Conservation (phyloP, 257 asterid species). For the Solanum etuberosum region DNA sequence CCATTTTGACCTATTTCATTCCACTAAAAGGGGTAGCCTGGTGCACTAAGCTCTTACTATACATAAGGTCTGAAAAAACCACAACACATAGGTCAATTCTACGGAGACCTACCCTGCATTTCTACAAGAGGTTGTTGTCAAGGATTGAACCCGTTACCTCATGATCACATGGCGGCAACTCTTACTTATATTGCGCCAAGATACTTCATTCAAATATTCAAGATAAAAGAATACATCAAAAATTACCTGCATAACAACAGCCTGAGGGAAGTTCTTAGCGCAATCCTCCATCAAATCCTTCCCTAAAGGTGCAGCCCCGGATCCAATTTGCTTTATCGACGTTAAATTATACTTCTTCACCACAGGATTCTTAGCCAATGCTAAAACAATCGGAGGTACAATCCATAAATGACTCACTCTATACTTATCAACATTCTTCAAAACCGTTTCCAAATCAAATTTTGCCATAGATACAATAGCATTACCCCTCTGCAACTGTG, state of each 20-base stretch:
- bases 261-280: slow-evolving; percentile 75
- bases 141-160: not conserved
- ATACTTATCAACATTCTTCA: slow-evolving; percentile 55
- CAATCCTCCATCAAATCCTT: slow-evolving; percentile 85
- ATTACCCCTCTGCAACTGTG: slow-evolving; percentile 84
- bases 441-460: slow-evolving; percentile 53
- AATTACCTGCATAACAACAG: slow-evolving; percentile 55
- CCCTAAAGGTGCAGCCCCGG: slow-evolving; percentile 96
- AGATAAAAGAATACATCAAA: not conserved
- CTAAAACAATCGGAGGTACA: slow-evolving; percentile 86
- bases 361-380: slow-evolving; percentile 47
- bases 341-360: slow-evolving; percentile 52
- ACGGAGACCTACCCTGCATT: not conserved
- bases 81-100: not conserved
- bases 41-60: not conserved
- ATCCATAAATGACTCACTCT: slow-evolving; percentile 63
- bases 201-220: not conserved
- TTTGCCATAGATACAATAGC: slow-evolving; percentile 58
- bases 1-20: not conserved
- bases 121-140: not conserved
- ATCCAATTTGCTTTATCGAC: slow-evolving; percentile 64
- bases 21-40: not conserved
- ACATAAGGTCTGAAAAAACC: not conserved
- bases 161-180: not conserved
- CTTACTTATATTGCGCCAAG: not conserved